Evolutionary conservation across 129 eudicot genomes (phyloP), one percentile per base, ranked within the genome.

Genomic region (Dittrichia graveolens): DNA sequence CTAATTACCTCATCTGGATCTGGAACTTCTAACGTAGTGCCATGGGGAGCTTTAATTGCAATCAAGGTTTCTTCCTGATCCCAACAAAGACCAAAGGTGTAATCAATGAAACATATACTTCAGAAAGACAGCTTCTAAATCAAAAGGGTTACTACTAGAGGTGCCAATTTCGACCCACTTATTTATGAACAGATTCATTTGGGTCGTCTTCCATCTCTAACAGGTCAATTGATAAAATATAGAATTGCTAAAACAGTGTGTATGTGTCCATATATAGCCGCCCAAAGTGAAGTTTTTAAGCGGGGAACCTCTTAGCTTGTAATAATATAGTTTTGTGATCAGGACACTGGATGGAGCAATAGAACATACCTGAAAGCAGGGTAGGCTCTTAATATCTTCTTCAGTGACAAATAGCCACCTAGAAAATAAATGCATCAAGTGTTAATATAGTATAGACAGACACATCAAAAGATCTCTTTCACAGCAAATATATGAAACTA

Each of bases 31-130:
- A 92, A 77, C 70, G 96, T 92, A 58, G 98, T 92, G 24, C 98
- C 98, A 83, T 92, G 98, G n/a, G 98, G 98, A 68, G 98, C 98
- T 83, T 92, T 92, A 61, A 92, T 89, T 59, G 98, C 98, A 79
- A 92, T 87, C 67, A 92, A 79, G 49, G 98, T 92, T 82, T 92
- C 98, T 57, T 87, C 87, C 98, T 92, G 87, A 54, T 24, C 45
- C 56, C 38, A 60, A 79, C 8, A 65, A 43, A 47, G 41, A 45
- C 2, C 31, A 63, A 55, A 38, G 54, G 47, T 12, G 4, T 8
- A 15, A 53, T 69, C 7, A 34, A 11, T 14, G 34, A 34, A 31
- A 47, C 13, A 18, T 31, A 6, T 19, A 43, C 69, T 16, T 35
- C 5, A 43, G 15, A 14, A 5, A 40, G 8, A 39, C 40, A 62